Base-by-base conservation (phyloP, 2,329 filamentous ascomycete species). In the Scytalidium lignicola region DNA sequence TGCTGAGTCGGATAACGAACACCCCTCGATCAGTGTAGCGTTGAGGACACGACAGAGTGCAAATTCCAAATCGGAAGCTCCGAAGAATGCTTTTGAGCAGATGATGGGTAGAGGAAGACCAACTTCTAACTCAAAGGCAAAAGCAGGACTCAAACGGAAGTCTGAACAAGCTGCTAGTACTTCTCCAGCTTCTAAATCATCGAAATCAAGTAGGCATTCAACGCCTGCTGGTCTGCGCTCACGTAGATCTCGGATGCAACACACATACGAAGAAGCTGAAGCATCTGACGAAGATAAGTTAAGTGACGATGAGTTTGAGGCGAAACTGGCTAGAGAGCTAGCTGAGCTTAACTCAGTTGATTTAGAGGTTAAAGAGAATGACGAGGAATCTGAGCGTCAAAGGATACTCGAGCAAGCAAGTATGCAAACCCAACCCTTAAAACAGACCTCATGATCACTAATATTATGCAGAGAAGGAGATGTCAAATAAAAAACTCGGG, bases 401-500 rank as follows among this genome's bases (percentile, higher is more conserved):
- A 79, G 83, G 44, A 90, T 83, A 0, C 75, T 92, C 0, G 85
- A 89, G 8, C 72, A 90, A 50, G 91, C 90, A 0, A 95, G 82
- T 85, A 76, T 60, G 81, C 74, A 2, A 9, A 21, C 12, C n/a
- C 21, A 19, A 28, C 17, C 18, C 22, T 45, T 23, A 20, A 23
- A 29, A 28, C 9, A 32, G 10, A n/a, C 3, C 20, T 29, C 22
- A 29, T 28, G 22, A 10, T 44, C 44, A 54, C 67, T 72, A 62
- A 74, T 57, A 54, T 23, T 13, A 17, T 12, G 52, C 61, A 83
- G 83, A 92, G 65, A 85, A 88, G 48, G 89, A 96, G 65, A 88
- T 97, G n/a, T 75, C 83, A 3, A 80, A 82, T 41, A 97, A 97
- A 72, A 96, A 95, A 62, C 76, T 97, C 1, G 91, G 93, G 43